Conservation (phyloP, 345 rosid genomes). For the Anacardium occidentale region DNA sequence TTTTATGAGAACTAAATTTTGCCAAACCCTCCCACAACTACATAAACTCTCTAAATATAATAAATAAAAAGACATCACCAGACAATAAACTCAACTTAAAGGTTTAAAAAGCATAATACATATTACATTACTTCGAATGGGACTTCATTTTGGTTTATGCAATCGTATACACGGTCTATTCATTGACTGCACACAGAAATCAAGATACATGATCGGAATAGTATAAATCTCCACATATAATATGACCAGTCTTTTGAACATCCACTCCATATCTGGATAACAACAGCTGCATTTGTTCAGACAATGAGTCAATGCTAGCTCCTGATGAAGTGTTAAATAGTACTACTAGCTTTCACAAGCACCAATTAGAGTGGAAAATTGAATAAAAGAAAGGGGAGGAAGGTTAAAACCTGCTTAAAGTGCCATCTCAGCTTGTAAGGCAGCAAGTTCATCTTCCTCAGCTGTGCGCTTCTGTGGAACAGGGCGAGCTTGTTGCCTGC, state of each 20-base stretch:
- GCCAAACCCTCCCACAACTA: background rate
- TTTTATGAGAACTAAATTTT: background rate
- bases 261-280: slow-evolving; percentile 10
- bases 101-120: slow-evolving; percentile 22
- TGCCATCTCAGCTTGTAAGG: slow-evolving; percentile 96
- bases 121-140: slow-evolving; percentile 15
- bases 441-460: slow-evolving; percentile 95
- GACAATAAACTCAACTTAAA: slow-evolving; percentile 5
- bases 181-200: slow-evolving; percentile 34
- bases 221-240: slow-evolving; percentile 23
- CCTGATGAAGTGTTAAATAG: background rate
- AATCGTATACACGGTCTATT: slow-evolving; percentile 46
- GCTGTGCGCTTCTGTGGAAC: slow-evolving; percentile 62
- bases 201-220: slow-evolving; percentile 14
- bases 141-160: slow-evolving; percentile 27
- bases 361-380: background rate
- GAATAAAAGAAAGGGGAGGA: background rate
- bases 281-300: slow-evolving; percentile 23
- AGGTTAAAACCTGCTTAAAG: slow-evolving; percentile 43
- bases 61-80: background rate
- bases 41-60: too few species aligned
- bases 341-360: background rate
- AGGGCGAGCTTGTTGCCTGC: slow-evolving; percentile 63
- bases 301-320: background rate
- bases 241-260: slow-evolving; percentile 17